Percentiles rank a stretch among this genome's conserved stretches.
Evolutionary conservation across 2,329 filamentous ascomycete genomes (phyloP).

Genomic region (Coniochaeta ligniaria): DNA sequence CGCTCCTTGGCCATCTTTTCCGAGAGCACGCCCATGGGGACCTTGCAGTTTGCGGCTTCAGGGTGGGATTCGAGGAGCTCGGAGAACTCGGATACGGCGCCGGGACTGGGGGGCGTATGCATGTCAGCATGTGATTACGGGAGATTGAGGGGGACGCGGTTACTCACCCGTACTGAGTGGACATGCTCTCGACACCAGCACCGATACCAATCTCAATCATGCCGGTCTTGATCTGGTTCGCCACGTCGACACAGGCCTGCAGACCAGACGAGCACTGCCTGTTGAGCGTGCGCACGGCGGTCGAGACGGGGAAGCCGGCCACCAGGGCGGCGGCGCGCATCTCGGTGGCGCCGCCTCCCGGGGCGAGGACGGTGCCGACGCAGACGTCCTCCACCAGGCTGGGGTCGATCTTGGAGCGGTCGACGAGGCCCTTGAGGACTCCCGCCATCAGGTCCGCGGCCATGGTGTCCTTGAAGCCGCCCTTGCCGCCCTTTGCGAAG

Average conservation of each 20-base stretch:
- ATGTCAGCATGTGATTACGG: background rate
- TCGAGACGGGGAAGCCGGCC: constrained; percentile 80
- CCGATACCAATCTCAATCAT: constrained; percentile 96
- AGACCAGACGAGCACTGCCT: constrained; percentile 90
- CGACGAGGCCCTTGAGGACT: constrained; percentile 72
- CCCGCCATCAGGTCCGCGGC: constrained; percentile 80
- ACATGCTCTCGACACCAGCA: constrained; percentile 96
- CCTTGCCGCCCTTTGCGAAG: constrained; percentile 88
- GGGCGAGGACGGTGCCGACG: constrained; percentile 84
- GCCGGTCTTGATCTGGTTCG: constrained; percentile 81
- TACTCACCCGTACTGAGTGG: constrained; percentile 74
- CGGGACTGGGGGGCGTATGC: constrained; percentile 46
- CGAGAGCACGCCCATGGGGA: constrained; percentile 89
- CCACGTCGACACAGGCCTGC: constrained; percentile 88
- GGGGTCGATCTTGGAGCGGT: constrained; percentile 84
- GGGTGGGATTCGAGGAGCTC: constrained; percentile 75
- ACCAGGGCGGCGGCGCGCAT: constrained; percentile 88
- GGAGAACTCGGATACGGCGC: constrained; percentile 87
- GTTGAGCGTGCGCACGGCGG: constrained; percentile 85
- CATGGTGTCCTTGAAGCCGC: constrained; percentile 90
- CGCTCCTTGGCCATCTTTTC: constrained; percentile 92
- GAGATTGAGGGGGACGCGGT: background rate
- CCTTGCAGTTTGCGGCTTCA: constrained; percentile 91
- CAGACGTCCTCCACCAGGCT: constrained; percentile 84
- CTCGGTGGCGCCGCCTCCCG: constrained; percentile 91